These are phyloP conservation scores for Creolimax fragrantissima DNA, from an alignment of 78 protist genomes.

Conservation along the genomic window DNA sequence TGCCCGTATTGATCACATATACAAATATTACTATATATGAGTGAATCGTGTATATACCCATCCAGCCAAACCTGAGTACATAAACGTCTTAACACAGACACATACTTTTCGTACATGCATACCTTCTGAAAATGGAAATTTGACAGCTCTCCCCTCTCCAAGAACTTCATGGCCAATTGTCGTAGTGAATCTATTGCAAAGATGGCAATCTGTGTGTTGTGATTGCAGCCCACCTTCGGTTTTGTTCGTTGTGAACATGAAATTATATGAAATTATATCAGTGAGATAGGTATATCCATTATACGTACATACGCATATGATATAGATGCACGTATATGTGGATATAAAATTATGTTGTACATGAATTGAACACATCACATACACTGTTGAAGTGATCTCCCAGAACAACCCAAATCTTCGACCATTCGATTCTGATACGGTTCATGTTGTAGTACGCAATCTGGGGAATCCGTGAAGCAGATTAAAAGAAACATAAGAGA, in stretches of 20 bases:
- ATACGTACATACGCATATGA: too few species aligned
- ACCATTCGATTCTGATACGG: constrained; percentile 86
- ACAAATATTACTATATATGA: too few species aligned
- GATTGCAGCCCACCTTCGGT: constrained; percentile 52
- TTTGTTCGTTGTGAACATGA: not conserved
- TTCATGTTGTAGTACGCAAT: constrained; percentile 75
- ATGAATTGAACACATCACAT: too few species aligned
- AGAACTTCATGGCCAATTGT: constrained; percentile 85
- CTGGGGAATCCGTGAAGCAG: constrained; percentile 38
- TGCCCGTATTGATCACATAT: too few species aligned
- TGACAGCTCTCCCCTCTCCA: constrained; percentile 79
- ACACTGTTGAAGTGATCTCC: constrained; percentile 55
- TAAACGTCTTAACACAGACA: too few species aligned
- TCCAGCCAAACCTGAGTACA: too few species aligned
- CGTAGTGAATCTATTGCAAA: constrained; percentile 87
- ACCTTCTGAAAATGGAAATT: constrained; percentile 83
- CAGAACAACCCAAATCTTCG: constrained; percentile 68
- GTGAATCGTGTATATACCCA: too few species aligned
- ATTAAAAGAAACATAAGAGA: too few species aligned
- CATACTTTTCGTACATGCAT: too few species aligned
- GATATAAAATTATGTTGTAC: too few species aligned
- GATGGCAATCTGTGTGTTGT: constrained; percentile 38
- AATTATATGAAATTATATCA: not conserved
- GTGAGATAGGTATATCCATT: too few species aligned
- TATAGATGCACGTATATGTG: too few species aligned